Evolutionary conservation across 1,284 basidiomycete genomes (phyloP), one percentile per base, ranked within the genome.

Genomic region (Microbotryomycetes sp.): DNA sequence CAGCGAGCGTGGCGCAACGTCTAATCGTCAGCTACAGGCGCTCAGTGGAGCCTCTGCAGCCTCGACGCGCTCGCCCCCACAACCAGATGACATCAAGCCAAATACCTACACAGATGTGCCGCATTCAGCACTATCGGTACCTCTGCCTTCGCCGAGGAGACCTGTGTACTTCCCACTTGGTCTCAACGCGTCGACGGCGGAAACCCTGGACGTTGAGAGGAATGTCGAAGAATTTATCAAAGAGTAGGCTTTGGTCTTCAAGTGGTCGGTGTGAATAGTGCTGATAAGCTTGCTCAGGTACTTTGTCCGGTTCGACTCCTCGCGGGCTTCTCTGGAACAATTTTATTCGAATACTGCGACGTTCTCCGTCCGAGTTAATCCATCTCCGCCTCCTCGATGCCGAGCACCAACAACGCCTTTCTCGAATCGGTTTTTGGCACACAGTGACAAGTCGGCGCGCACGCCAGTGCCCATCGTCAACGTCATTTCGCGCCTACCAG

Each of bases 381-480:
- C 35, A 9, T 11, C 15, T 16, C n/a, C 30, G 9, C 62, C 60
- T 3, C 29, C 55, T 1, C 65, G 65, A 5, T 26, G 51, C 26
- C 48, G 24, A 56, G 23, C 24, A 56, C 27, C 16, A 28, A 27
- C 26, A 11, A 45, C 26, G 1, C 56, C 56, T 5, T 51, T 57
- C 56, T 26, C 29, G 24, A 30, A 50, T 13, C n/a, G 48, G 21
- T 57, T 51, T 13, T 31, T 28, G 41, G 11, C 26, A 26, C 27
- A 29, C 15, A n/a, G 21, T 11, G 45, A 28, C 49, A 55, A 55
- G 15, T 15, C 54, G 46, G 49, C 56, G 3, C 49, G 45, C 23
- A 64, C 65, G 3, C 65, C 65, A 5, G 52, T 30, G 3, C 50
- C 65, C 16, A 65, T 67, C 60, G 59, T 54, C 11, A 67, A 67